These are phyloP conservation scores for Tetrapisispora taiwanensis DNA, from an alignment of 805 yeast species.

Conservation along the genomic window DNA sequence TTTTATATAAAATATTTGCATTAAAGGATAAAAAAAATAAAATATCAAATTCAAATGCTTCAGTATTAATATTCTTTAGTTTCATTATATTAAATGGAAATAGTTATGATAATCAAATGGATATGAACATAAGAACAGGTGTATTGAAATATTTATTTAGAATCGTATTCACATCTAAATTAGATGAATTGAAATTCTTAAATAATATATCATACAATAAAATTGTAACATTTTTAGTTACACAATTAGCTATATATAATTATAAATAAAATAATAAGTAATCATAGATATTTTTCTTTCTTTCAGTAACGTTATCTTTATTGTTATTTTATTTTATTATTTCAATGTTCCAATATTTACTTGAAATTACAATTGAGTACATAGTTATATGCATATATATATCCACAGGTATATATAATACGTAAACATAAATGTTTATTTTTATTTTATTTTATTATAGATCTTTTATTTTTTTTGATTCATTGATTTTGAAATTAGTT, in stretches of 20 bases:
- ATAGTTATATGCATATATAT: background rate
- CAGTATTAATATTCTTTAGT: constrained; percentile 14
- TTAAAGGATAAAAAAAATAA: constrained; percentile 2
- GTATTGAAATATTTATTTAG: constrained; percentile 14
- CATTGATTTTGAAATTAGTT: background rate
- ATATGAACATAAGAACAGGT: constrained; percentile 16
- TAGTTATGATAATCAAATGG: constrained; percentile 1
- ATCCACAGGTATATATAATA: background rate
- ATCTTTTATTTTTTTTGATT: background rate
- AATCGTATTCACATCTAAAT: constrained; percentile 4
- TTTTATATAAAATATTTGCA: constrained; percentile 6
- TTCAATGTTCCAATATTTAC: background rate
- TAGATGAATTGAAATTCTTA: background rate
- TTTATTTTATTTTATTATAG: too few species aligned
- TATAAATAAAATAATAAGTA: background rate
- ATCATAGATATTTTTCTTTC: background rate
- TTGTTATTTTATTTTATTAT: background rate
- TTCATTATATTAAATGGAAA: constrained; percentile 15
- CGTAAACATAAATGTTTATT: background rate
- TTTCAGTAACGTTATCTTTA: background rate
- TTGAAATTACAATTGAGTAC: background rate
- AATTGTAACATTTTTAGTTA: constrained; percentile 7
- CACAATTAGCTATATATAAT: constrained; percentile 13
- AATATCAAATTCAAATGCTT: constrained; percentile 2
- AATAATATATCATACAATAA: background rate